Evolutionary conservation across 805 yeast genomes (phyloP), one percentile per base, ranked within the genome.

Genomic region (Torulaspora delbrueckii): DNA sequence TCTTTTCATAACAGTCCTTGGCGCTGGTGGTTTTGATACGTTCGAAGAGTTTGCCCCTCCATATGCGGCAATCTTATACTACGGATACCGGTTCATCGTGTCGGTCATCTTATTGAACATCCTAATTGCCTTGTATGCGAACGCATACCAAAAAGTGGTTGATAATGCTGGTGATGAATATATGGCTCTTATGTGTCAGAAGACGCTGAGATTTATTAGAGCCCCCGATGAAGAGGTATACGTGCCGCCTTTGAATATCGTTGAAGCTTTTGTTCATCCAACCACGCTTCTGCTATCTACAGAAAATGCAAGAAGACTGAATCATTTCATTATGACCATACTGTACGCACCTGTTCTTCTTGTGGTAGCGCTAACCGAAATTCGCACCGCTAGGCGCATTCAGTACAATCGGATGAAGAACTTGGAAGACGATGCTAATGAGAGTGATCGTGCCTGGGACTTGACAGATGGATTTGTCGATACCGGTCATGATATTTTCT

Each of bases 181-280:
- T 60, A 76, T 87, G 71, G 95, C 95, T 0, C 74, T 86, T 43
- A 85, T 85, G 54, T 86, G 96, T 3, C 84, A 84, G 51, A 86
- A 88, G 70, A 86, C 95, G 0, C 73, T 88, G 55, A 74, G 90
- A 50, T 88, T 84, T 61, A 80, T 87, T 43, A 74, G 96, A 55
- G 96, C 96, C 0, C 96, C 96, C 0, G 96, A 88, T 67, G 82
- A 80, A 47, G 80, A 84, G 58, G 84, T 87, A 33, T 88, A 79
- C 61, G 89, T 86, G 22, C 91, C 96, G 4, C 96, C 96, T 4
- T 74, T 86, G 52, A 88, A 88, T 62, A 62, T 88, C 54, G 66
- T 88, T 43, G 96, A 88, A 63, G 40, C 82, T 1, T 38, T 77
- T 6, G 55, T 81, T 4, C 60, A 74, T 24, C 80, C 79, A 24